phyloP scores from a whole-genome alignment of 371 early-diverging fungal species.

The Umbelopsis sp. region DNA sequence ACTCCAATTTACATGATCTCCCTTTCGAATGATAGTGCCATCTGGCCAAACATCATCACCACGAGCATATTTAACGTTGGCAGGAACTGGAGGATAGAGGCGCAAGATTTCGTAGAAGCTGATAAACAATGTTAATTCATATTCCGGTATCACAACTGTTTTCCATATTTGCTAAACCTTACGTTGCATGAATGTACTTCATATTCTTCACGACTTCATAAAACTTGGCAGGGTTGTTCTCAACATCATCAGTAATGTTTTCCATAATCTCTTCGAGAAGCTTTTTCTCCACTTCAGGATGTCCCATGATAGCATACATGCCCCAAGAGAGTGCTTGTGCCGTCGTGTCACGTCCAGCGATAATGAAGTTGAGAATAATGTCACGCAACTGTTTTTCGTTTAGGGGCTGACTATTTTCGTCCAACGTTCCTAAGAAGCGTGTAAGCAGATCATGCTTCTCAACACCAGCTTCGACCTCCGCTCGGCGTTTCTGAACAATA shows the following conservation, averaged over 20 bases:
- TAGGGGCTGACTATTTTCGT: constrained; percentile 55
- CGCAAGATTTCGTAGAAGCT: constrained; percentile 71
- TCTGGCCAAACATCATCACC: constrained; percentile 73
- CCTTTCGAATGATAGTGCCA: constrained; percentile 61
- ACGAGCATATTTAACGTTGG: constrained; percentile 65
- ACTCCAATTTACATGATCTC: constrained; percentile 57
- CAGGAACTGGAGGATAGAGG: constrained; percentile 74
- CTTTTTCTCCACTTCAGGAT: constrained; percentile 56
- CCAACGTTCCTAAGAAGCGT: constrained; percentile 60
- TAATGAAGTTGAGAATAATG: constrained; percentile 72
- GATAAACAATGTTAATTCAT: neutral
- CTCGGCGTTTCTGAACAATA: constrained; percentile 47
- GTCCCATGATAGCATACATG: constrained; percentile 58
- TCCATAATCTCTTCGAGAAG: constrained; percentile 61
- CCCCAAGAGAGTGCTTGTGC: constrained; percentile 78
- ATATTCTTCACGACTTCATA: constrained; percentile 55
- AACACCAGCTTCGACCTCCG: constrained; percentile 43
- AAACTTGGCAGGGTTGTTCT: constrained; percentile 30
- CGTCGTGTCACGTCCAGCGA: constrained; percentile 72
- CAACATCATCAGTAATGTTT: constrained; percentile 31
- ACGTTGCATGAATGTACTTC: constrained; percentile 64
- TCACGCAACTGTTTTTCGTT: constrained; percentile 63
- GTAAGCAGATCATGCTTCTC: constrained; percentile 60
- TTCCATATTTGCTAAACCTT: constrained; percentile 20
- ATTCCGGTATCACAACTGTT: constrained; percentile 12